Conservation (phyloP, 192 early-diverging fungal species). For the Powellomyces hirtus region DNA sequence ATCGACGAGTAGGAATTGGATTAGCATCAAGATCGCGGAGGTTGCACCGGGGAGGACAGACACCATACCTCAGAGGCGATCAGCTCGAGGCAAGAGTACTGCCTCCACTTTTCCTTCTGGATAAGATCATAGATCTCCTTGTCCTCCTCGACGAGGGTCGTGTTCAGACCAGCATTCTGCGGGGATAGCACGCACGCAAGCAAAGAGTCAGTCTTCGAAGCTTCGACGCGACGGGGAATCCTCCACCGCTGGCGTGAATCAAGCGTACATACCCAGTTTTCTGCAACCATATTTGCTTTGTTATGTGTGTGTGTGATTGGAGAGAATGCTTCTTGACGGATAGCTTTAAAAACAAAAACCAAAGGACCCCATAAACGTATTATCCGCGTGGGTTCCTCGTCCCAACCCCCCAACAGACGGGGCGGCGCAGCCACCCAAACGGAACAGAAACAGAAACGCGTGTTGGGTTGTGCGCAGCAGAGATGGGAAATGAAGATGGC, state of each 20-base stretch:
- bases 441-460: too few relatives aligned
- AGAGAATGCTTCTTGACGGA: not conserved
- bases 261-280: constrained; percentile 7
- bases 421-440: constrained; percentile 1
- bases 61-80: constrained; percentile 91
- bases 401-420: not conserved
- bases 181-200: not conserved
- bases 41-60: too few relatives aligned
- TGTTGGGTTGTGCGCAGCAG: too few relatives aligned
- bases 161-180: constrained; percentile 71
- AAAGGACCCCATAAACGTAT: too few relatives aligned
- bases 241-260: too few relatives aligned
- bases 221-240: not conserved
- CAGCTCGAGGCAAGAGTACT: constrained; percentile 96
- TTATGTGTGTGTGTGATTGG: not conserved
- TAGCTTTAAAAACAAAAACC: too few relatives aligned
- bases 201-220: not conserved
- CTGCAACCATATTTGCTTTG: not conserved
- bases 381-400: too few relatives aligned
- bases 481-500: too few relatives aligned
- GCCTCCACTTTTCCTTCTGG: constrained; percentile 96
- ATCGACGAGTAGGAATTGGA: too few relatives aligned
- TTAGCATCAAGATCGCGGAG: too few relatives aligned
- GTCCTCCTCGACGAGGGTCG: constrained; percentile 86
- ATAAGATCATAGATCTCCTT: constrained; percentile 90